phyloP scores from a whole-genome alignment of 2,329 filamentous ascomycete species.

The Ophiostoma quercus region DNA sequence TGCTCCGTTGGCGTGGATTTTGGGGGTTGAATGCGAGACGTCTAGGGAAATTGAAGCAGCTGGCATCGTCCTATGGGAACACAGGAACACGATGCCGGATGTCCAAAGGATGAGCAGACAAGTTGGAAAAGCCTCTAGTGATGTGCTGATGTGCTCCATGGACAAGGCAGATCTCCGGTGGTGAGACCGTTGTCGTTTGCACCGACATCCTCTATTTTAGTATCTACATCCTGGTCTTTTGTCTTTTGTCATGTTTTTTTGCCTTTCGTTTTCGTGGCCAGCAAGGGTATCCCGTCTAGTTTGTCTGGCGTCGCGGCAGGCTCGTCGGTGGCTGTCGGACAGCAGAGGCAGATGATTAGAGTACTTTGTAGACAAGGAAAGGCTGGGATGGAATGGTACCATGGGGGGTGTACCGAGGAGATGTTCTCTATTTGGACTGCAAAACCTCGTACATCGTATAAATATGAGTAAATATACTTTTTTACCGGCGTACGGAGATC shows the following conservation, averaged over 20 bases:
- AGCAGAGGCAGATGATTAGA: background rate
- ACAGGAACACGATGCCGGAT: background rate
- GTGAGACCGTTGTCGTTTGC: slow-evolving; percentile 8
- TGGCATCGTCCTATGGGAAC: slow-evolving; percentile 7
- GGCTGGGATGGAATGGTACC: background rate
- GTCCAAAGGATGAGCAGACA: background rate
- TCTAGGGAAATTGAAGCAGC: background rate
- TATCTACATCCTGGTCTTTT: background rate
- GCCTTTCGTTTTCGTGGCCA: background rate
- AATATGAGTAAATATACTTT: background rate
- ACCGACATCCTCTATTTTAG: background rate
- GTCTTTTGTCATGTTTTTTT: background rate
- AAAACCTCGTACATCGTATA: background rate
- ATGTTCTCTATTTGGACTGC: background rate
- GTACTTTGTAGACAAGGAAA: background rate
- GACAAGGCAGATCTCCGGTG: slow-evolving; percentile 6
- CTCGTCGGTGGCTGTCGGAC: background rate
- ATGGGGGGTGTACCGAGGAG: background rate
- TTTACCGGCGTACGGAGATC: background rate
- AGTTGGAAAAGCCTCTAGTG: background rate
- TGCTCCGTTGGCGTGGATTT: background rate
- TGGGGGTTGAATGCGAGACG: background rate
- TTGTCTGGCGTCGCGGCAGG: background rate
- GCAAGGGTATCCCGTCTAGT: background rate
- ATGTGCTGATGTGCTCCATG: slow-evolving; percentile 1